Evolutionary conservation across 2,329 filamentous ascomycete genomes (phyloP).

Genomic region (Aschersonia sp.): DNA sequence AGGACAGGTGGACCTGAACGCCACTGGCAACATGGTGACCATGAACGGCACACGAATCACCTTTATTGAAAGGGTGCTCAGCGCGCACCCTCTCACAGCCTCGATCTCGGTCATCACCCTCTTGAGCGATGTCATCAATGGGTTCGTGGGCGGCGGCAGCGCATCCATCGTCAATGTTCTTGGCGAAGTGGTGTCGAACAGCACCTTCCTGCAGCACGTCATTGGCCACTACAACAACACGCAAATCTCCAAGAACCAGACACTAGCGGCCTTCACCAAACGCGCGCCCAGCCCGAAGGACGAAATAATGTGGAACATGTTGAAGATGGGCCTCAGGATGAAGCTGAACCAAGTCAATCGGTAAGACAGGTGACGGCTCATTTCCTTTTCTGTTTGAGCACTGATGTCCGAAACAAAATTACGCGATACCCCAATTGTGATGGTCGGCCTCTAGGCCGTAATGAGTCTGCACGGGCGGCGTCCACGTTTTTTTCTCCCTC

Average conservation of each 20-base stretch:
- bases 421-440: not conserved
- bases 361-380: not conserved
- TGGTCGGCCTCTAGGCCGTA: not conserved
- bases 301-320: conserved; percentile 5
- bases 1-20: conserved; percentile 25
- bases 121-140: conserved; percentile 20
- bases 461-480: not conserved
- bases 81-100: conserved; percentile 20
- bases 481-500: too few species aligned
- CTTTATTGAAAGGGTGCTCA: conserved; percentile 29
- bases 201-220: conserved; percentile 21
- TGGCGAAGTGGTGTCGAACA: conserved; percentile 23
- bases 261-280: not conserved
- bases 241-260: conserved; percentile 2
- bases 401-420: not conserved
- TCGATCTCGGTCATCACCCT: conserved; percentile 23
- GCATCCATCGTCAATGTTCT: conserved; percentile 18
- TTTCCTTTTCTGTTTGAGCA: not conserved
- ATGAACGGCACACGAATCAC: conserved; percentile 26
- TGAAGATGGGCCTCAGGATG: conserved; percentile 3
- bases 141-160: conserved; percentile 15
- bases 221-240: conserved; percentile 18
- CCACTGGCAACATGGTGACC: conserved; percentile 24
- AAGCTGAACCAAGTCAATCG: conserved; percentile 2
- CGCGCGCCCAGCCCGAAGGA: conserved; percentile 1